Base-by-base conservation (phyloP, 1,139 yeast genomes). In the Taiozyma sp. region DNA sequence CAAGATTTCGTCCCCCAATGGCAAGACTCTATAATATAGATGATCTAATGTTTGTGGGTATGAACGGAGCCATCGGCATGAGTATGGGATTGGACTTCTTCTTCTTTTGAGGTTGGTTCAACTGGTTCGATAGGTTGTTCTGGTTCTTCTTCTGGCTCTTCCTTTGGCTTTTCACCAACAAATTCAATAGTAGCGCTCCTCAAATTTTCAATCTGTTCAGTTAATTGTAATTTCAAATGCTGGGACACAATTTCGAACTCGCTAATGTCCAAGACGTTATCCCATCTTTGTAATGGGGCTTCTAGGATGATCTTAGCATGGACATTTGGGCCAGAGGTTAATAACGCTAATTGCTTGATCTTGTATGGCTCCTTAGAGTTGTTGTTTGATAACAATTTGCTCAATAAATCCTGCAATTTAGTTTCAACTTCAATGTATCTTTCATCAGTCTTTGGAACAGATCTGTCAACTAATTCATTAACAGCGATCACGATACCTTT, bases 311-410 rank as follows among this genome's bases (percentile, higher is more conserved):
- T 48, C 45, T 69, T 71, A 24, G 76, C 72, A 48, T 74, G 74
- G 30, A 76, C 50, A 56, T 84, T 84, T 43, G 93, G 90, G n/a
- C 95, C 95, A 1, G 90, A 81, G 1, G 87, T 77, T 61, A 86
- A 68, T 16, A 87, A 75, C 4, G 80, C 70, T 55, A 87, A 66
- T 48, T 80, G 76, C 28, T 72, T 72, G 43, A 86, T 62, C 24
- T 66, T 61, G 55, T 69, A 69, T 54, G 75, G 65, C 54, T 61
- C 63, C 58, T 69, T 71, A 48, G 74, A 54, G 50, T 69, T 69
- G 57, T 70, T 69, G 51, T 68, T 68, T 6, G 72, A 66, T 8
- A 70, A 57, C 54, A 71, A 51, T 48, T 69, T 63, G 4, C 53
- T 63, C 39, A 77, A 61, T 16, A 67, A 54, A 16, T 69, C 70